These are phyloP conservation scores for Amaranthus hypochondriacus DNA, from an alignment of 148 eudicot genomes.

Conservation along the genomic window DNA sequence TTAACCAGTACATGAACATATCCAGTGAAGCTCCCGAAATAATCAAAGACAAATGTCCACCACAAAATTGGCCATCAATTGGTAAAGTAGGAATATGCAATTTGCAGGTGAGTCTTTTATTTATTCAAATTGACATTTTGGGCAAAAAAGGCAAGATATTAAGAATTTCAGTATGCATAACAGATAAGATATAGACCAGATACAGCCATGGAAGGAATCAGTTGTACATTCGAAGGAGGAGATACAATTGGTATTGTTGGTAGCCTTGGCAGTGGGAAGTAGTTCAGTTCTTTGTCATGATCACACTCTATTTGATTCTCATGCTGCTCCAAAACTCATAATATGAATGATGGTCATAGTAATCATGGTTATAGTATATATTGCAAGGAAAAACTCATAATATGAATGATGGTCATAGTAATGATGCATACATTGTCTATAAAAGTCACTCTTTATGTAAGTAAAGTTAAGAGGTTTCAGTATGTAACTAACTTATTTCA, in stretches of 20 bases:
- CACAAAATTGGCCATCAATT: slow-evolving; percentile 57
- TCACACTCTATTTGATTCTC: too few relatives aligned
- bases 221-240: slow-evolving; percentile 80
- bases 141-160: background rate
- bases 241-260: slow-evolving; percentile 82
- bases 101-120: slow-evolving; percentile 39
- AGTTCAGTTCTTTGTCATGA: too few relatives aligned
- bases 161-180: background rate
- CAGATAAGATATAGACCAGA: slow-evolving; percentile 58
- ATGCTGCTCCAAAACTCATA: too few relatives aligned
- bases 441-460: too few relatives aligned
- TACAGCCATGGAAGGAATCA: slow-evolving; percentile 68
- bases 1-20: slow-evolving; percentile 74
- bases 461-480: too few relatives aligned
- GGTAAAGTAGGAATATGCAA: slow-evolving; percentile 82
- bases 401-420: too few relatives aligned
- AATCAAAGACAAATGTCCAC: slow-evolving; percentile 54
- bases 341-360: too few relatives aligned
- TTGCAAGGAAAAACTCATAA: too few relatives aligned
- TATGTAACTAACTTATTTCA: too few relatives aligned
- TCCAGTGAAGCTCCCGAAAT: slow-evolving; percentile 86
- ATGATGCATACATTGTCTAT: too few relatives aligned
- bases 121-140: background rate
- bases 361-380: too few relatives aligned
- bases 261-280: slow-evolving; percentile 87